Evolutionary conservation across 345 rosid species (phyloP), one percentile per base, ranked within the genome.

Genomic region (Eucalyptus polyanthemos): DNA sequence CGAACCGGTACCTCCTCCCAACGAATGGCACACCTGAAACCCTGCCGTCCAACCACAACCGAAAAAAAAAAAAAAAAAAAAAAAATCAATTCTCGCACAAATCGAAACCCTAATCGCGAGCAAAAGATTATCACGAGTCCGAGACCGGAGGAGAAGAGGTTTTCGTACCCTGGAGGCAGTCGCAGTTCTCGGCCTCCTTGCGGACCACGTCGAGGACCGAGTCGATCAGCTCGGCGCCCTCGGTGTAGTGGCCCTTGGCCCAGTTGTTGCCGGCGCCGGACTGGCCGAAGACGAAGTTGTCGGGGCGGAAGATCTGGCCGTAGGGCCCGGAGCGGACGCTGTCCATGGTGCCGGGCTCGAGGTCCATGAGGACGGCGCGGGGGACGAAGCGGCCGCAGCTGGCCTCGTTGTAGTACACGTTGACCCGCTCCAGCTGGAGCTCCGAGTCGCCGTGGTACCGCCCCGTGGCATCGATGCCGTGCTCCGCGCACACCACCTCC

Each of bases 221-320:
- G 88, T 94, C 96, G 14, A 94, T 94, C 65, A 94, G 83, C 92
- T 94, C 96, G 8, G 96, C 95, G 6, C 96, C 96, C 87, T 94
- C 96, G 0, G 96, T 94, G 88, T 94, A 94, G 88, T 94, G 96
- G 22, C 95, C 96, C 92, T 94, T 94, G 2, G 96, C 95, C 95
- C 96, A 94, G 88, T 94, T 94, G 86, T 94, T 94, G 19, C 96
- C 96, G 4, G 95, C 96, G 3, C 96, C 95, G 49, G 95, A 94
- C 86, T 93, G 95, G 14, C 96, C 95, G 29, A 93, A 94, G 13
- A 94, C 96, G 76, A 93, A 94, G 92, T 94, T 94, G 17, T 94
- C 96, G 3, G 96, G 95, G 19, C 96, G 87, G 92, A 94, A 94
- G 86, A 94, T 94, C 94, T 94, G 96, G 44, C 96, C 95, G 83